Conservation (phyloP, 2,329 filamentous ascomycete genomes). For the Plenodomus tracheiphilus region DNA sequence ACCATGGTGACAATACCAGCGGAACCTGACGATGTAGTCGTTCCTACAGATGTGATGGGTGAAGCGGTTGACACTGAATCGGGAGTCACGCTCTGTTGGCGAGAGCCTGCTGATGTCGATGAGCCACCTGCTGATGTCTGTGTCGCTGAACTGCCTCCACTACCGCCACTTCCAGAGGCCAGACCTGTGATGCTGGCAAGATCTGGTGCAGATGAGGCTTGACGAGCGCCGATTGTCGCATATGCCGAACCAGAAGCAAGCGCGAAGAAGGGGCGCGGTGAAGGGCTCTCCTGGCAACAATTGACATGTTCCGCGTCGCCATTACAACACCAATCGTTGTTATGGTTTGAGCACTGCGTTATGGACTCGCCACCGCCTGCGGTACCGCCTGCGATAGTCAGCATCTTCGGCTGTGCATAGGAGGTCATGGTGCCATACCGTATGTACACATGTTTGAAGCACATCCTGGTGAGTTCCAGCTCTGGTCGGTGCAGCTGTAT, state of each 20-base stretch:
- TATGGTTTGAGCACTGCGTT: slow-evolving; percentile 36
- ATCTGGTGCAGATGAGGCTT: slow-evolving; percentile 18
- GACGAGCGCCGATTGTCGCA: slow-evolving; percentile 34
- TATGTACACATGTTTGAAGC: slow-evolving; percentile 42
- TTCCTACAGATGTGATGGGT: slow-evolving; percentile 29
- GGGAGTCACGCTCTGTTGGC: slow-evolving; percentile 1
- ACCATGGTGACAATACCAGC: slow-evolving; percentile 27
- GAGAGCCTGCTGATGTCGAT: slow-evolving; percentile 5
- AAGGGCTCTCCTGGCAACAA: slow-evolving; percentile 37
- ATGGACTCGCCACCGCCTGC: slow-evolving; percentile 36
- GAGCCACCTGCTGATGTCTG: slow-evolving; percentile 17
- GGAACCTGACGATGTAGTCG: slow-evolving; percentile 28
- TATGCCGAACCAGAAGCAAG: slow-evolving; percentile 37
- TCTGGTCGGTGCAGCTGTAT: slow-evolving; percentile 43
- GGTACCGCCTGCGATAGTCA: slow-evolving; percentile 18
- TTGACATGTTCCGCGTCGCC: slow-evolving; percentile 31
- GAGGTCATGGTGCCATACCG: slow-evolving; percentile 15
- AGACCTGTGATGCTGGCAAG: slow-evolving; percentile 34
- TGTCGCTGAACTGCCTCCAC: slow-evolving; percentile 11
- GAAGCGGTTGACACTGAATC: slow-evolving; percentile 8
- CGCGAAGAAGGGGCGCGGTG: slow-evolving; percentile 37
- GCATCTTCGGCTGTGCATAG: slow-evolving; percentile 1
- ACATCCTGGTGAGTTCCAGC: slow-evolving; percentile 37
- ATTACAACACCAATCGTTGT: slow-evolving; percentile 44
- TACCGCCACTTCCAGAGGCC: slow-evolving; percentile 17